Base-by-base conservation (phyloP, 2,329 filamentous ascomycete genomes). In the Calcarisporium arbuscula region DNA sequence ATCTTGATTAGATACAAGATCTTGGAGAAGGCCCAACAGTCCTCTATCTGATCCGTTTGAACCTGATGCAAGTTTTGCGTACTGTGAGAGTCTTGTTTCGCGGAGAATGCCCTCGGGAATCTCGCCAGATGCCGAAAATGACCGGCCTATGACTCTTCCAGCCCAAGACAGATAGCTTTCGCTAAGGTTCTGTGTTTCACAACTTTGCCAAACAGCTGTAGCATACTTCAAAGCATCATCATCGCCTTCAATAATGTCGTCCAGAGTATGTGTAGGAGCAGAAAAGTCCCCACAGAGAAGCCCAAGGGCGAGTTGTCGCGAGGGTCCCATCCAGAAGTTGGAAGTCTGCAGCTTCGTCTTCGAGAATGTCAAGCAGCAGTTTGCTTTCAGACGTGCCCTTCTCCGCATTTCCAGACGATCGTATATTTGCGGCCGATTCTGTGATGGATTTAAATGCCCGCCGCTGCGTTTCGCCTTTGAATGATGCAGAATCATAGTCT, bases 161-260 rank as follows among this genome's bases (percentile, higher is more conserved):
- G 85, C 84, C 94, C 94, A 98, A 1, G 85, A 65, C 1, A 87
- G 64, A 53, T 92, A 95, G 12, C 77, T 72, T 18, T 74, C 64
- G 36, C 79, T 83, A 12, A 82, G 66, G 2, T 72, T 63, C 23
- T 72, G 65, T n/a, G 74, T 68, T 38, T 74, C 70, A 46, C 87
- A 84, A 27, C 84, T 88, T 52, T 81, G 80, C 80, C 83, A 92
- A 1, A 95, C 70, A 14, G 79, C 74, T 10, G 78, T 65, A 3
- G 79, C 75, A 50, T 81, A 77, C 2, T 62, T 56, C 10, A 75
- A 56, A 9, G 86, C 80, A 28, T 77, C 68, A 12, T 69, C 53
- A 51, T 94, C 86, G 1, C 68, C 69, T 19, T 76, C 76, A 18
- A 94, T 68, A 19, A 88, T 72, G 51, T 94, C 85, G 27, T 77